Base-by-base conservation (phyloP, 176 grass and related monocot genomes). In the Hyparrhenia diplandra region DNA sequence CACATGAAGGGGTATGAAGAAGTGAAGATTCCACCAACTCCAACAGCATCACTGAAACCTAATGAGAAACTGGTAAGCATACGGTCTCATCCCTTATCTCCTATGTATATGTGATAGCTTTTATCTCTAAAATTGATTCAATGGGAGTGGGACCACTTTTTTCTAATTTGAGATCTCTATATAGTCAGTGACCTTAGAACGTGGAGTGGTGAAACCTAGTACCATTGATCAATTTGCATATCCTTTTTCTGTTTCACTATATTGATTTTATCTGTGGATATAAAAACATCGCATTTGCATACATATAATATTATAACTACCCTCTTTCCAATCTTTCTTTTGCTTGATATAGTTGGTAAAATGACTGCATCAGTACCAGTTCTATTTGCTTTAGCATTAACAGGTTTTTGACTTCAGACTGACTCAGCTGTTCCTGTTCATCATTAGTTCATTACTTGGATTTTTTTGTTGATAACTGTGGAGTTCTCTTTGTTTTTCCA, bases 1-100 rank as follows among this genome's bases (percentile, higher is more conserved):
- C 90, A 98, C 74, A 80, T 81, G 88, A 88, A 75, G 47, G 95
- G 95, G n/a, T 98, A 94, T 69, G 95, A 98, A 83, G 95, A 98
- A 87, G 95, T 98, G 54, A 98, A 87, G 86, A 94, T 98, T 85
- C 95, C 92, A 75, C 90, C 95, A 61, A 92, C 87, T 85, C 81
- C 74, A 82, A 94, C 90, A 9, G 92, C 92, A 20, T 82, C 88
- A 41, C 80, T 93, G 81, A 80, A 80, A 86, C 84, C 90, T 43
- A 83, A 98, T 87, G 95, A 98, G 76, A 94, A 89, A 71, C 86
- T 98, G 95, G 95, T 98, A 94, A 45, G 43, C 30, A 55, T 64
- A 36, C 79, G 41, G 32, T 73, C 52, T 45, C 77, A 67, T 80
- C 74, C 63, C 79, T 64, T 59, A 67, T 83, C 75, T 47, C 40